Conservation (phyloP, 768 basidiomycete species). For the Leccinellum luteum region DNA sequence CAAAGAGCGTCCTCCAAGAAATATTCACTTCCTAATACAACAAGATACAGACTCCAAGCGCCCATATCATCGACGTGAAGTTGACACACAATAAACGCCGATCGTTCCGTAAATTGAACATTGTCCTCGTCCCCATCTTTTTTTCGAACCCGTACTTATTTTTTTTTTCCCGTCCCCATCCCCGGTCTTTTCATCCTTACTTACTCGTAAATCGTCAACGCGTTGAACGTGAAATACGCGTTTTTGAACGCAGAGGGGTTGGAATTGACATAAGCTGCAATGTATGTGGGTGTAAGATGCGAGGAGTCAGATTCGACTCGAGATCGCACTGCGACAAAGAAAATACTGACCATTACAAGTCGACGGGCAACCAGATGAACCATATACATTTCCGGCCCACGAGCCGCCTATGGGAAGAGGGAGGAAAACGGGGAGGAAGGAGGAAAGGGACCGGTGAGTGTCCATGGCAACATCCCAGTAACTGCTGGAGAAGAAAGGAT, state of each 20-base stretch:
- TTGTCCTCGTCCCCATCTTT: background rate
- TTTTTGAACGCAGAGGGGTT: slow-evolving; percentile 39
- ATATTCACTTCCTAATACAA: no score
- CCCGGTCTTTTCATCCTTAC: background rate
- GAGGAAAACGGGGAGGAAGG: background rate
- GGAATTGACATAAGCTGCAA: slow-evolving; percentile 29
- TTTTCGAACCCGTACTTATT: background rate
- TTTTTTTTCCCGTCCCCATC: background rate
- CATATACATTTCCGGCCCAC: slow-evolving; percentile 30
- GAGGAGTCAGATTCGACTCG: background rate
- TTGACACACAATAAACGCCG: no score
- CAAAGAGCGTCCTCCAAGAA: background rate
- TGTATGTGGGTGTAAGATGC: slow-evolving; percentile 11
- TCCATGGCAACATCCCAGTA: background rate
- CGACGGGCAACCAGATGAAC: slow-evolving; percentile 23
- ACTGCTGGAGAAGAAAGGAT: background rate
- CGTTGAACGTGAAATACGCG: slow-evolving; percentile 42
- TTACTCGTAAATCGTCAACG: slow-evolving; percentile 36
- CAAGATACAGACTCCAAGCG: background rate
- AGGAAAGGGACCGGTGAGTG: background rate
- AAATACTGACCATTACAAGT: slow-evolving; percentile 26
- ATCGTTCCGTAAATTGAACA: background rate
- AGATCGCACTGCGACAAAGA: background rate
- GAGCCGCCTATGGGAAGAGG: slow-evolving; percentile 19
- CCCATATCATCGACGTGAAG: background rate